Evolutionary conservation across 1,284 basidiomycete genomes (phyloP).

Genomic region (Rhodotorula sp.): DNA sequence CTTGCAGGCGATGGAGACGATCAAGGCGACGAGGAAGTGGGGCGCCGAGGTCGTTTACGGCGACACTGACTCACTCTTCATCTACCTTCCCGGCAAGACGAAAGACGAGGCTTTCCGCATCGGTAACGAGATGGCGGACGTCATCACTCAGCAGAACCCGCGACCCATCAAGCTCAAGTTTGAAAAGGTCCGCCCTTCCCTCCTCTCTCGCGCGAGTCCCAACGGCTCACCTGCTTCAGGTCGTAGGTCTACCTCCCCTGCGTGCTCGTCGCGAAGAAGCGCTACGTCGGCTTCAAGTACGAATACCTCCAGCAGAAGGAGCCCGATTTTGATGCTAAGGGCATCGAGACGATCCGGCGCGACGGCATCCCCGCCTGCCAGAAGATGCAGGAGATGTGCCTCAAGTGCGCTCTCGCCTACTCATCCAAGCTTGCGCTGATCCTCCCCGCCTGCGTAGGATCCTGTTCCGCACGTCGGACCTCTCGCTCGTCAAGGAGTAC

Average conservation of each 20-base stretch:
- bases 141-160: conserved; percentile 82
- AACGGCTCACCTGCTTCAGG: not conserved
- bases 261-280: conserved; percentile 91
- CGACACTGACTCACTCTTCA: conserved; percentile 95
- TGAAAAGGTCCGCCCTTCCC: conserved; percentile 69
- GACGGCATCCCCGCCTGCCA: conserved; percentile 84
- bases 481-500: conserved; percentile 85
- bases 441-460: conserved; percentile 58
- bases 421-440: not conserved
- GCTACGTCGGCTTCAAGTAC: conserved; percentile 95
- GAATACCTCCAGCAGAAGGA: conserved; percentile 76
- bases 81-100: conserved; percentile 82
- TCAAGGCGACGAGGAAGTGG: conserved; percentile 79
- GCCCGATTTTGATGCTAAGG: conserved; percentile 91
- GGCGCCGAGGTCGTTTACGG: conserved; percentile 92
- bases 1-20: conserved; percentile 74
- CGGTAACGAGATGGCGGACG: conserved; percentile 86
- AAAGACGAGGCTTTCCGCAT: conserved; percentile 92
- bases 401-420: conserved; percentile 65
- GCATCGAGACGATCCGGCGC: conserved; percentile 92
- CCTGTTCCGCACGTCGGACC: conserved; percentile 82
- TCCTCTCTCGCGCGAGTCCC: not conserved
- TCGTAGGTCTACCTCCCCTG: conserved; percentile 86
- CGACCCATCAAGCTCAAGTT: conserved; percentile 93
- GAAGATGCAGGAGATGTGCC: conserved; percentile 82